Conservation (phyloP, 2,329 filamentous ascomycete genomes). For the Amauroascus verrucosus region DNA sequence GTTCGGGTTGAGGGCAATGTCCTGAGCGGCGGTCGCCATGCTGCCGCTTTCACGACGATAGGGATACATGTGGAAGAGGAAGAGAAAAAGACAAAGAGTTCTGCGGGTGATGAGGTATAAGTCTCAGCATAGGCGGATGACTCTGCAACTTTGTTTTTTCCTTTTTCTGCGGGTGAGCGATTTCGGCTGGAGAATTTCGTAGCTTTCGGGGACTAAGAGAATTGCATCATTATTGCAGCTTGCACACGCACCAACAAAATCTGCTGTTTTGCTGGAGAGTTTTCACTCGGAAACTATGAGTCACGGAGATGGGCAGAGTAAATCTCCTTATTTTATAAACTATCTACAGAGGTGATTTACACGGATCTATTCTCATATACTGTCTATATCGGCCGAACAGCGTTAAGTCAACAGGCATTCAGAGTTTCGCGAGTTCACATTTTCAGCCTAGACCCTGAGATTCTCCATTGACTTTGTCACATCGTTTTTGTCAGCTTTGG, state of each 20-base stretch:
- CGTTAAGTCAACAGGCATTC: background rate
- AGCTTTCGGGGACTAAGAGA: conserved; percentile 7
- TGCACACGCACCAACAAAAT: conserved; percentile 8
- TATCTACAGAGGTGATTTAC: background rate
- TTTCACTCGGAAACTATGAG: background rate
- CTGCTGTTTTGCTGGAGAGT: background rate
- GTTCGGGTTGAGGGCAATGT: conserved; percentile 26
- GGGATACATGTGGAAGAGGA: conserved; percentile 3
- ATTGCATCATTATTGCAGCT: conserved; percentile 6
- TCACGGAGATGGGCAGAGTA: background rate
- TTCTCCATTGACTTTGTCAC: conserved; percentile 34
- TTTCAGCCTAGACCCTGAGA: conserved; percentile 29
- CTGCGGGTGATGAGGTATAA: background rate
- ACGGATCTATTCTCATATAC: background rate
- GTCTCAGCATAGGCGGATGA: background rate
- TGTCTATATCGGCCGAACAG: background rate
- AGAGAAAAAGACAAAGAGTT: conserved; percentile 2
- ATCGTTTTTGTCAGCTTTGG: conserved; percentile 25
- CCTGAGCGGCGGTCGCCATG: conserved; percentile 28
- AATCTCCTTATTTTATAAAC: background rate
- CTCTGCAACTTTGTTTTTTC: background rate
- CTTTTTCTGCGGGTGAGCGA: conserved; percentile 3
- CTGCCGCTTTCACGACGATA: conserved; percentile 8
- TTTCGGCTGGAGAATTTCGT: conserved; percentile 5
- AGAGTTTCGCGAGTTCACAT: background rate